Conservation (phyloP, 1,284 basidiomycete species). For the Takashimella koratensis region DNA sequence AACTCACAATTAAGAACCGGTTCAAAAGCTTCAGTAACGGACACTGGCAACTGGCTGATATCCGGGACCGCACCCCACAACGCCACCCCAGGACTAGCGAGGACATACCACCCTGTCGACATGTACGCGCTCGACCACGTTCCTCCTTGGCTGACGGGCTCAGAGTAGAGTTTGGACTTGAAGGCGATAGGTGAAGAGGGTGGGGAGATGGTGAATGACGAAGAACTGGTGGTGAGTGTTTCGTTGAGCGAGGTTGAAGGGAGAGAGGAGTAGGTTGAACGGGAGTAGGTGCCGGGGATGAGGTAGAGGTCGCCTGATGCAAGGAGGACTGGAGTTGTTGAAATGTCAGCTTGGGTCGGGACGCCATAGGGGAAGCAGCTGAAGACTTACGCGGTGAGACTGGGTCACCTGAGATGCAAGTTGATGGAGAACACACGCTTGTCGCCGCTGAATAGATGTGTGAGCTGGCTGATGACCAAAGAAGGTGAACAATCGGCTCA, state of each 20-base stretch:
- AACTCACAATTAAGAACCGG: not conserved
- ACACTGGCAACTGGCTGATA: conserved; percentile 13
- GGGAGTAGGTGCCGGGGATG: conserved; percentile 18
- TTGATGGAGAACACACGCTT: conserved; percentile 17
- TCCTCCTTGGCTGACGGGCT: conserved; percentile 5
- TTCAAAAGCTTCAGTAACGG: not conserved
- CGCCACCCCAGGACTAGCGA: conserved; percentile 23
- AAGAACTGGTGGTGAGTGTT: conserved; percentile 7
- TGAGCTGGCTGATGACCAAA: conserved; percentile 1
- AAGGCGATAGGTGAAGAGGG: conserved; percentile 27
- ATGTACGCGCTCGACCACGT: conserved; percentile 25
- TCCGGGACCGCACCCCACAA: conserved; percentile 36
- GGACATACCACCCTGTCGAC: conserved; percentile 32
- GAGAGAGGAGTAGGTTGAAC: conserved; percentile 1
- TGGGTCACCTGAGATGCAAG: conserved; percentile 22
- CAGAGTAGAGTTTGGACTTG: conserved; percentile 10
- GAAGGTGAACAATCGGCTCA: not conserved
- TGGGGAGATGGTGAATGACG: conserved; percentile 12
- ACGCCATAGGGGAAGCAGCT: conserved; percentile 52
- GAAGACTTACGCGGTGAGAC: conserved; percentile 21
- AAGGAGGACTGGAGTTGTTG: conserved; percentile 73
- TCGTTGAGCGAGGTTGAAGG: conserved; percentile 17
- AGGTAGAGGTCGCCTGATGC: conserved; percentile 48
- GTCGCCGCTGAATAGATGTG: not conserved
- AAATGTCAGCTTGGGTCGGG: too few relatives aligned